These are phyloP conservation scores for Fusarium duplospermum DNA, from an alignment of 2,329 filamentous ascomycete genomes.

Conservation along the genomic window DNA sequence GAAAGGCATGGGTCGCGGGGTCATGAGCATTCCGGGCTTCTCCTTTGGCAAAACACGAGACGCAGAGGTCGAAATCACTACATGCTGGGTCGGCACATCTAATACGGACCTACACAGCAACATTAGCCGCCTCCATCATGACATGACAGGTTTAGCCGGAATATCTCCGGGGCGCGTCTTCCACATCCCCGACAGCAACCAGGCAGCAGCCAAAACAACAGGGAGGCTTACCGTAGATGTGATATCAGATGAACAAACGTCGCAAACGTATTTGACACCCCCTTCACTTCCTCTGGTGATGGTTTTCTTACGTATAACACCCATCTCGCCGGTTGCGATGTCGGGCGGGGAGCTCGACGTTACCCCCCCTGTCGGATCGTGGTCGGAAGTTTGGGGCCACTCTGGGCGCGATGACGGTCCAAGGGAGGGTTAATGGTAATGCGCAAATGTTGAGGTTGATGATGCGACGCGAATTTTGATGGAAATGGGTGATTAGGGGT, in stretches of 20 bases:
- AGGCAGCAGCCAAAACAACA: conserved; percentile 14
- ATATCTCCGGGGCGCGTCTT: conserved; percentile 39
- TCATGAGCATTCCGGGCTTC: conserved; percentile 85
- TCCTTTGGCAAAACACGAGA: conserved; percentile 90
- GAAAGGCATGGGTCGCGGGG: conserved; percentile 86
- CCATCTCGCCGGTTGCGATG: conserved; percentile 68
- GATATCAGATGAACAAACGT: conserved; percentile 95
- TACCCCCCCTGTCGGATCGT: conserved; percentile 41
- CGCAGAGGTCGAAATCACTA: conserved; percentile 96
- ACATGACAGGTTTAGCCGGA: conserved; percentile 40
- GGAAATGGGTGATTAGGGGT: conserved; percentile 38
- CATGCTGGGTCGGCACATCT: conserved; percentile 86
- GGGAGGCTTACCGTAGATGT: conserved; percentile 84
- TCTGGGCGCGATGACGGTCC: conserved; percentile 26
- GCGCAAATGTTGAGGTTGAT: conserved; percentile 25
- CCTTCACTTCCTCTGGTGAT: conserved; percentile 86
- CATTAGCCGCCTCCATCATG: conserved; percentile 40
- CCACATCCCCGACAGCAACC: conserved; percentile 8
- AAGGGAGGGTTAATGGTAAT: conserved; percentile 25
- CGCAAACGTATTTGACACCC: conserved; percentile 95
- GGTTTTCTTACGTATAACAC: conserved; percentile 96
- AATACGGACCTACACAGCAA: conserved; percentile 80
- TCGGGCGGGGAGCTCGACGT: conserved; percentile 42
- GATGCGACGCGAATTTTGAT: conserved; percentile 47
- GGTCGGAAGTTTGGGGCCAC: conserved; percentile 23